Conservation (phyloP, 805 yeast genomes). For the Saturnispora gosingensis region DNA sequence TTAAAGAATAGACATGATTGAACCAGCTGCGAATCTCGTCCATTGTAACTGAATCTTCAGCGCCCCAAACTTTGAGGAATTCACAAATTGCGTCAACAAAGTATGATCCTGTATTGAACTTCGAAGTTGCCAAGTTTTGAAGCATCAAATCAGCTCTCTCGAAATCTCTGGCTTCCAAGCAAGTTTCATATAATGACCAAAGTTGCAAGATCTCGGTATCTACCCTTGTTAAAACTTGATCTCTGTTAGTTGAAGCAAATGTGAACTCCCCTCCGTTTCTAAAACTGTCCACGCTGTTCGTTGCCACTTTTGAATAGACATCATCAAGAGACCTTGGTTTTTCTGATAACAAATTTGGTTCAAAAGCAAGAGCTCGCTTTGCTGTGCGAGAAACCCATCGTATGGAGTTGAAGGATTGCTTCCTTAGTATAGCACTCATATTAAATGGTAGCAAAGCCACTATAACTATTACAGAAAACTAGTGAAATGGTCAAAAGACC, state of each 20-base stretch:
- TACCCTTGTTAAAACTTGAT: slow-evolving; percentile 22
- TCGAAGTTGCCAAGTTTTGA: slow-evolving; percentile 39
- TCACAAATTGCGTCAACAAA: slow-evolving; percentile 62
- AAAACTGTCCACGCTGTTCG: background rate
- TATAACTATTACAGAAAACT: background rate
- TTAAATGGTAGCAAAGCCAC: slow-evolving; percentile 1
- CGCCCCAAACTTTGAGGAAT: slow-evolving; percentile 37
- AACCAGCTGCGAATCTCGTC: slow-evolving; percentile 21
- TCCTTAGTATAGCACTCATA: slow-evolving; percentile 5
- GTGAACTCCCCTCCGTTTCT: slow-evolving; percentile 8
- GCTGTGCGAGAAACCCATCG: slow-evolving; percentile 7
- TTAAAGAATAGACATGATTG: slow-evolving; percentile 13
- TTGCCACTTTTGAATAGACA: slow-evolving; percentile 11
- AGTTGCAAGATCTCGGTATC: slow-evolving; percentile 20
- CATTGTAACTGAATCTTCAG: slow-evolving; percentile 17
- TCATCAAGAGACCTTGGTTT: slow-evolving; percentile 16
- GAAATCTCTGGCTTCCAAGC: slow-evolving; percentile 54
- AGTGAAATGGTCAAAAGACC: slow-evolving; percentile 2
- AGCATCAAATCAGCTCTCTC: slow-evolving; percentile 64
- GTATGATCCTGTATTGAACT: slow-evolving; percentile 25
- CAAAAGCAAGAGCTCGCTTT: slow-evolving; percentile 11
- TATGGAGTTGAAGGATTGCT: background rate
- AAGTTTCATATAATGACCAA: slow-evolving; percentile 74
- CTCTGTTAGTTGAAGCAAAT: slow-evolving; percentile 19
- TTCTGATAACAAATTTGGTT: slow-evolving; percentile 5